A percentile compares a stretch with the other conserved stretches of the same genome.
These are phyloP conservation scores for Floccularia luteovirens DNA, from an alignment of 768 basidiomycete genomes.

Conservation along the genomic window DNA sequence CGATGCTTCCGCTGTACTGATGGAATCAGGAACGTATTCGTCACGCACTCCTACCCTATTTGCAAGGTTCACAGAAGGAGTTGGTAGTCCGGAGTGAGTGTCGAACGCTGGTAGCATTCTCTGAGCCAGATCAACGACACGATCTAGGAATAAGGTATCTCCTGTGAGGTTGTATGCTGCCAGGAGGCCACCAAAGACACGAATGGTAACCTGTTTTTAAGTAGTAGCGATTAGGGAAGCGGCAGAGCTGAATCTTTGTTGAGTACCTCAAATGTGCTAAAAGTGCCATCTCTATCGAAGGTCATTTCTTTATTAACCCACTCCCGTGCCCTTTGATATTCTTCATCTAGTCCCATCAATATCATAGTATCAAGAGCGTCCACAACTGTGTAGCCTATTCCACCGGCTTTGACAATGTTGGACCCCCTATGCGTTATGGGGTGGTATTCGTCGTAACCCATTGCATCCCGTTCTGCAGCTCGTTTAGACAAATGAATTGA, in stretches of 20 bases:
- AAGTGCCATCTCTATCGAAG: slow-evolving; percentile 61
- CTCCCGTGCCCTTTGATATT: slow-evolving; percentile 56
- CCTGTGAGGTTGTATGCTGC: slow-evolving; percentile 62
- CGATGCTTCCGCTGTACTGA: slow-evolving; percentile 63
- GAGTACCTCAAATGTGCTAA: slow-evolving; percentile 71
- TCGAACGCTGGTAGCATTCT: slow-evolving; percentile 61
- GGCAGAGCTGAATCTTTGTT: slow-evolving; percentile 8
- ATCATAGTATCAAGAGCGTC: slow-evolving; percentile 74
- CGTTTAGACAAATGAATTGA: slow-evolving; percentile 5
- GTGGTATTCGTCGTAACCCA: slow-evolving; percentile 76
- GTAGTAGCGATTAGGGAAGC: slow-evolving; percentile 40
- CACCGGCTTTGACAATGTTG: slow-evolving; percentile 59
- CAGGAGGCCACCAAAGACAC: slow-evolving; percentile 70
- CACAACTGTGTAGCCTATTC: slow-evolving; percentile 73
- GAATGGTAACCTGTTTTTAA: slow-evolving; percentile 63
- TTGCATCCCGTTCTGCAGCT: slow-evolving; percentile 59
- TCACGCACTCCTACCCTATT: slow-evolving; percentile 42
- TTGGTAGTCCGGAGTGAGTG: slow-evolving; percentile 60
- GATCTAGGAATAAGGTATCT: slow-evolving; percentile 49
- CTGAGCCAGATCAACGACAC: slow-evolving; percentile 60
- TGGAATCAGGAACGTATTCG: slow-evolving; percentile 36
- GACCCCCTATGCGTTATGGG: slow-evolving; percentile 56
- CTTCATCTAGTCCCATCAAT: slow-evolving; percentile 62
- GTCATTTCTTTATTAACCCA: slow-evolving; percentile 55
- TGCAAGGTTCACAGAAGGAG: slow-evolving; percentile 53